Conservation (phyloP, 306 rosid species). For the cucumber (Cucumis sativus) region DNA sequence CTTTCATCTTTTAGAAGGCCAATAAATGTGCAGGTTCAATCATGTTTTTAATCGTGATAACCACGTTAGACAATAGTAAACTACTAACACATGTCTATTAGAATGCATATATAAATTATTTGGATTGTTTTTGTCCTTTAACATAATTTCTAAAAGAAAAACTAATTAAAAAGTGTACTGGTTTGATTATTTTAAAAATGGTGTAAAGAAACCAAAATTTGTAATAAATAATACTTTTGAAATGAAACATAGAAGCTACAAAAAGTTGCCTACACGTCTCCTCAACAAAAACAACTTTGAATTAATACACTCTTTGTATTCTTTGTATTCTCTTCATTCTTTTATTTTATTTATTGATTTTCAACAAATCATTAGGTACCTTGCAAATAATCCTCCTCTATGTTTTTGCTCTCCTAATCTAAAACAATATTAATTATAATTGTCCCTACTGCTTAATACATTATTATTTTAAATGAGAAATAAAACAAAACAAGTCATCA, state of each 20-base stretch:
- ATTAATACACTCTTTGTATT: background rate
- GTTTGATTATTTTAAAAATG: too few species aligned
- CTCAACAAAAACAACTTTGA: background rate
- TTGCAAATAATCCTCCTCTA: background rate
- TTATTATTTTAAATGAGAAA: background rate
- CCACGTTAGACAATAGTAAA: too few species aligned
- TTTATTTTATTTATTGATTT: background rate
- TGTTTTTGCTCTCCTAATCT: background rate
- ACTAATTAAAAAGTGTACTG: too few species aligned
- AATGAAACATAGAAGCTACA: background rate
- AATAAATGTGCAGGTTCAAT: too few species aligned
- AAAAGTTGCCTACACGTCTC: background rate
- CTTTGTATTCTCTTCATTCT: background rate
- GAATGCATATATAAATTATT: too few species aligned
- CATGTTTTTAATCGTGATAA: too few species aligned
- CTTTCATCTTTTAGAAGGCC: too few species aligned
- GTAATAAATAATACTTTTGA: background rate
- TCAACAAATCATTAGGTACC: background rate
- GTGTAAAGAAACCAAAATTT: too few species aligned
- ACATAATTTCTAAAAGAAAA: too few species aligned
- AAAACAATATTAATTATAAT: background rate
- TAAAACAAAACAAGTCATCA: background rate
- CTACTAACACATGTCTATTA: too few species aligned
- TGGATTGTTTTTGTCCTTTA: too few species aligned
- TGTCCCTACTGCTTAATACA: background rate